These are phyloP conservation scores for Lasiodiplodia sp. DNA, from an alignment of 2,329 filamentous ascomycete species.

Conservation along the genomic window DNA sequence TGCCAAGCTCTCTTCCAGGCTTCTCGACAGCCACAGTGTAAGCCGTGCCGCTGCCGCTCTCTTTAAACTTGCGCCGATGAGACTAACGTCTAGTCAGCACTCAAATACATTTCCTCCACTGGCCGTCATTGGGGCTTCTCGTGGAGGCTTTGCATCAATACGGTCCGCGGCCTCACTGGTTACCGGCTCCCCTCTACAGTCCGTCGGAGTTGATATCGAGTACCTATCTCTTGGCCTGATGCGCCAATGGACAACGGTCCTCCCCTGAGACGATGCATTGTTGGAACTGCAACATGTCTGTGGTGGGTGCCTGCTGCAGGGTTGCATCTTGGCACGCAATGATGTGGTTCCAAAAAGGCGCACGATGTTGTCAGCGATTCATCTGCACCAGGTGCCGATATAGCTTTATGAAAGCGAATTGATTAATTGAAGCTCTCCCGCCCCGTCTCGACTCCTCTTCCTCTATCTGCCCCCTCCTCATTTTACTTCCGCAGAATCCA, in stretches of 20 bases:
- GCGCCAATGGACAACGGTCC: not conserved
- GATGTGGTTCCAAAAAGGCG: not conserved
- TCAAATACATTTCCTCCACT: not conserved
- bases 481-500: not conserved
- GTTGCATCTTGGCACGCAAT: not conserved
- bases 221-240: not conserved
- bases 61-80: not conserved
- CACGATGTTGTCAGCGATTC: constrained; percentile 1
- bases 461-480: not conserved
- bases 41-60: constrained; percentile 12
- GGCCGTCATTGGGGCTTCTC: not conserved
- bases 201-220: constrained; percentile 7
- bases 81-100: constrained; percentile 1
- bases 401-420: not conserved
- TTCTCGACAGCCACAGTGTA: not conserved
- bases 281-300: constrained; percentile 6
- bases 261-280: constrained; percentile 2
- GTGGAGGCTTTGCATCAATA: constrained; percentile 14
- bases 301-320: constrained; percentile 6
- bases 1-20: not conserved
- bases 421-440: not conserved
- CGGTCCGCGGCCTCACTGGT: constrained; percentile 9
- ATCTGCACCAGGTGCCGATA: not conserved
- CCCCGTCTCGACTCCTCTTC: not conserved
- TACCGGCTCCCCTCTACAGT: constrained; percentile 23